A percentile compares a stretch with the other conserved stretches of the same genome.
These are phyloP conservation scores for Zangia roseola DNA, from an alignment of 768 basidiomycete genomes.

Conservation along the genomic window DNA sequence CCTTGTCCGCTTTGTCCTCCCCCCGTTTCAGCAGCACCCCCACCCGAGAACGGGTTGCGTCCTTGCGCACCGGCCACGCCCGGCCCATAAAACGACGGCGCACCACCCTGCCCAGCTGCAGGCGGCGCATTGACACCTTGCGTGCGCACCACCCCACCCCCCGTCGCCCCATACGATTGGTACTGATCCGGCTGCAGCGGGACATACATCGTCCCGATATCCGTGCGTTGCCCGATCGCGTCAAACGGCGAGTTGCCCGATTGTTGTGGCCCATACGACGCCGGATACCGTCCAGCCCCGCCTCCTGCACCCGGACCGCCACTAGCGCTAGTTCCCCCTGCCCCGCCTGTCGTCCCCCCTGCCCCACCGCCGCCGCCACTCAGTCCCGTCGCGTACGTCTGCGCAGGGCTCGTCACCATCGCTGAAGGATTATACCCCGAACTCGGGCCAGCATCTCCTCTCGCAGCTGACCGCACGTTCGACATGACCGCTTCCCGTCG, in stretches of 20 bases:
- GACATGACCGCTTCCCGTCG: conserved; percentile 81
- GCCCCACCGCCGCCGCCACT: neutral
- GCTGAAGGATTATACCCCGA: conserved; percentile 45
- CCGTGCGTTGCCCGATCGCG: conserved; percentile 58
- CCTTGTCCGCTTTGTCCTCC: conserved; percentile 32
- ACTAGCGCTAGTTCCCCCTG: neutral
- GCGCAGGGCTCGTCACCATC: conserved; percentile 73
- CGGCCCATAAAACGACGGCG: conserved; percentile 70
- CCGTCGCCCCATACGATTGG: conserved; percentile 46
- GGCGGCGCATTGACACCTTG: conserved; percentile 40
- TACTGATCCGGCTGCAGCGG: conserved; percentile 86
- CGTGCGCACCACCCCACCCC: conserved; percentile 37
- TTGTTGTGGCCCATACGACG: conserved; percentile 51
- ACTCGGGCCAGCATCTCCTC: conserved; percentile 42
- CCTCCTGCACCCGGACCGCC: neutral
- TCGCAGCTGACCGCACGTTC: conserved; percentile 65
- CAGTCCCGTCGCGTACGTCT: conserved; percentile 54
- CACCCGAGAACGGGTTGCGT: conserved; percentile 38
- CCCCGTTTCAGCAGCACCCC: conserved; percentile 33
- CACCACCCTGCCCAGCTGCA: conserved; percentile 12
- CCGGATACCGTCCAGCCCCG: conserved; percentile 48
- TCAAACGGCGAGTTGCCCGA: conserved; percentile 49
- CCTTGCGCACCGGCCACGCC: conserved; percentile 50
- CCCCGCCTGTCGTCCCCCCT: neutral
- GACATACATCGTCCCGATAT: conserved; percentile 69